These are phyloP conservation scores for Colletotrichum sp. DNA, from an alignment of 2,329 filamentous ascomycete species.

Conservation along the genomic window DNA sequence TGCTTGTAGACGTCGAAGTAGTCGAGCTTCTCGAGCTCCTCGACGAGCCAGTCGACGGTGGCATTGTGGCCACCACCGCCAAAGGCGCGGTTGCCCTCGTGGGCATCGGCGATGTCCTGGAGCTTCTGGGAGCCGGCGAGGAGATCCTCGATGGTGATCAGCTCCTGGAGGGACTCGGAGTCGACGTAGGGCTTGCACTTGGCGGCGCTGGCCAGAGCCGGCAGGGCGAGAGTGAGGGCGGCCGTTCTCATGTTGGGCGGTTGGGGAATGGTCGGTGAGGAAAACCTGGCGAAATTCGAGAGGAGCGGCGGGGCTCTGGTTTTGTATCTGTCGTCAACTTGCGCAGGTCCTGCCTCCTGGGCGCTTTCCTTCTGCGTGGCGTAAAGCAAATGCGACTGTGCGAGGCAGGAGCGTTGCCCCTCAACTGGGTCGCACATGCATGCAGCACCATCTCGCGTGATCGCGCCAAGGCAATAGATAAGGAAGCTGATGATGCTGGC, in stretches of 20 bases:
- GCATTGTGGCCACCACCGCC: conserved; percentile 49
- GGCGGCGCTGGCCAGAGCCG: conserved; percentile 25
- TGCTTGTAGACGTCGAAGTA: conserved; percentile 51
- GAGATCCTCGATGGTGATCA: conserved; percentile 44
- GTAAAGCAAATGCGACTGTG: background rate
- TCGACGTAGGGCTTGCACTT: conserved; percentile 37
- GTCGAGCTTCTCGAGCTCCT: conserved; percentile 39
- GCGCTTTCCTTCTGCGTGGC: no score
- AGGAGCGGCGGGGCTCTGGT: background rate
- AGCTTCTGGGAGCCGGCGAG: conserved; percentile 48
- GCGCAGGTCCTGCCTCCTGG: no score
- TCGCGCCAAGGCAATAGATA: conserved; percentile 8
- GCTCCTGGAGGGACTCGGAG: conserved; percentile 41
- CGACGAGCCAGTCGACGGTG: conserved; percentile 49
- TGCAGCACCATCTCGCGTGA: background rate
- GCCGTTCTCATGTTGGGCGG: conserved; percentile 19
- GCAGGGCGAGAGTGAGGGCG: conserved; percentile 28
- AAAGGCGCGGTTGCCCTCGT: conserved; percentile 48
- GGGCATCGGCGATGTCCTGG: conserved; percentile 46
- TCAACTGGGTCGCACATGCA: background rate
- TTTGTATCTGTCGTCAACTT: background rate
- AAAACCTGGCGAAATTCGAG: background rate
- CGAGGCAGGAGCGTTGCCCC: background rate
- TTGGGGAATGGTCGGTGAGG: background rate
- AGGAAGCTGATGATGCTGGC: conserved; percentile 3